Conservation (phyloP, 2,329 filamentous ascomycete genomes). For the Catunica adiposa region DNA sequence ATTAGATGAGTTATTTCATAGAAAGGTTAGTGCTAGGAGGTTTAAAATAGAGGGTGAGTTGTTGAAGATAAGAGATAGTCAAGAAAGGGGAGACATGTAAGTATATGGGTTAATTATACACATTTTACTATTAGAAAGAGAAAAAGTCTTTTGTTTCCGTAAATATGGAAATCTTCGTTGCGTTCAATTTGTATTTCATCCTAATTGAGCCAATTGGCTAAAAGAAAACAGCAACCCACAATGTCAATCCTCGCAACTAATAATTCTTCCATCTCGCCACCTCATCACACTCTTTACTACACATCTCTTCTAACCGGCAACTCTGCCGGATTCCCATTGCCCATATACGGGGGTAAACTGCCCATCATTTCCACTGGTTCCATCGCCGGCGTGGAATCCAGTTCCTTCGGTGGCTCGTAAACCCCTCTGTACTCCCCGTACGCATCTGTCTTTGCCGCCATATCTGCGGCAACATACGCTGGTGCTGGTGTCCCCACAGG, state of each 20-base stretch:
- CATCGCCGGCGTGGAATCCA: conserved; percentile 12
- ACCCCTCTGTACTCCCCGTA: conserved; percentile 10
- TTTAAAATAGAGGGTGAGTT: background rate
- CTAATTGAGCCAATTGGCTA: background rate
- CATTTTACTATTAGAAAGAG: background rate
- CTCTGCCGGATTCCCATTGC: conserved; percentile 6
- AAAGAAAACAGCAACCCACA: background rate
- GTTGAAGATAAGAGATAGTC: background rate
- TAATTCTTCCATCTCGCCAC: background rate
- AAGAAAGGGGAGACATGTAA: background rate
- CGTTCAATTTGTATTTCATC: conserved; percentile 7
- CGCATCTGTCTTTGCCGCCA: background rate
- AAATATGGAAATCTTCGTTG: conserved; percentile 20
- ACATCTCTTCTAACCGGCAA: conserved; percentile 9
- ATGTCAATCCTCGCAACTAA: background rate
- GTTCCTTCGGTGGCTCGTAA: conserved; percentile 12
- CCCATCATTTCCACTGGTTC: conserved; percentile 14
- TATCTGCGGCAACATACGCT: conserved; percentile 4
- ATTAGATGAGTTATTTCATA: conserved; percentile 23
- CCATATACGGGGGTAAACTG: conserved; percentile 10
- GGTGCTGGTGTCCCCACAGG: conserved; percentile 10
- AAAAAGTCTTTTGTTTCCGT: background rate
- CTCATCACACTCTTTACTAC: background rate
- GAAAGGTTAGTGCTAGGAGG: conserved; percentile 17
- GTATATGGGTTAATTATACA: background rate